Evolutionary conservation across 202 grass and related monocot species (phyloP).

Genomic region (Schoenoplectus tabernaemontani): DNA sequence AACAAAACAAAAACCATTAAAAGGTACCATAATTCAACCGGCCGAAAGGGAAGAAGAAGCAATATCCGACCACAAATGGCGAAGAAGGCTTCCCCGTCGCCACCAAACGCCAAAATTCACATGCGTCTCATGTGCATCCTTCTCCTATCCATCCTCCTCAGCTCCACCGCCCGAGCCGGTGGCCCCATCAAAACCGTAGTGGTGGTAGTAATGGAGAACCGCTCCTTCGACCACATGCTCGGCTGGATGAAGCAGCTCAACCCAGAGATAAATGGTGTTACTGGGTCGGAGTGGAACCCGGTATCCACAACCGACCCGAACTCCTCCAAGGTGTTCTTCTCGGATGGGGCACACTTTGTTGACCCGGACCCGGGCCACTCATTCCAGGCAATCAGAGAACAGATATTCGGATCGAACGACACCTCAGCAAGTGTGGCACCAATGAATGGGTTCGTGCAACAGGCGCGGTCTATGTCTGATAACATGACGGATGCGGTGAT

Average conservation of each 20-base stretch:
- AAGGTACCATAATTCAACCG: background rate
- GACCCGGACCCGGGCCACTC: conserved; percentile 98
- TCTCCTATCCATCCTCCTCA: background rate
- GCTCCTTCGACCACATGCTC: conserved; percentile 97
- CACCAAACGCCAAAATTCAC: background rate
- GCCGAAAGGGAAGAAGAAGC: background rate
- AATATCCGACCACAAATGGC: background rate
- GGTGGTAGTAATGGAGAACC: conserved; percentile 98
- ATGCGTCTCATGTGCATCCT: conserved; percentile 4
- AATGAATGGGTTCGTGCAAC: conserved; percentile 86
- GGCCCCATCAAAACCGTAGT: conserved; percentile 85
- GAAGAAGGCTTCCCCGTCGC: background rate
- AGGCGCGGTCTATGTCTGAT: conserved; percentile 50
- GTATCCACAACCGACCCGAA: conserved; percentile 41
- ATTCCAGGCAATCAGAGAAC: conserved; percentile 94
- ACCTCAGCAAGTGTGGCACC: conserved; percentile 24
- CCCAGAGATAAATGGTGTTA: conserved; percentile 74
- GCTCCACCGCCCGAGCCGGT: background rate
- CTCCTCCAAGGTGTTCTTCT: conserved; percentile 57
- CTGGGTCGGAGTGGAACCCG: conserved; percentile 69
- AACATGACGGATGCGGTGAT: conserved; percentile 81
- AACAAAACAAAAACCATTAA: background rate
- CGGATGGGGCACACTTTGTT: conserved; percentile 63
- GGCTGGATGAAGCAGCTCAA: conserved; percentile 93
- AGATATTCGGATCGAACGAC: conserved; percentile 86